Conservation (phyloP, 129 eudicot genomes). For the Erigeron canadensis region DNA sequence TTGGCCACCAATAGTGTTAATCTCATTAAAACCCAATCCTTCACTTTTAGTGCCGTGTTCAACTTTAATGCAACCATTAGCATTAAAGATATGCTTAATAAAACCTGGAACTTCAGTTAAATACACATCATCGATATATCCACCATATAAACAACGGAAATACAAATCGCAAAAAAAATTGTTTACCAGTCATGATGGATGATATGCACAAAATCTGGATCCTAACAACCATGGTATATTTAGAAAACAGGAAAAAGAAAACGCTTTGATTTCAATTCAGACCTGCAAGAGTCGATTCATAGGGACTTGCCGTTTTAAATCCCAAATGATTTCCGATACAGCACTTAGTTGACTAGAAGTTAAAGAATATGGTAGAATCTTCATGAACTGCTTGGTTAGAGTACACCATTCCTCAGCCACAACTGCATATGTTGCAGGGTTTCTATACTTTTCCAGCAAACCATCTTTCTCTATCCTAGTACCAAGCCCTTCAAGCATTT, state of each 20-base stretch:
- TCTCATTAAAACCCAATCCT: no score
- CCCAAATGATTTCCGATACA: slow-evolving; percentile 92
- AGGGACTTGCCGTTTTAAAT: slow-evolving; percentile 80
- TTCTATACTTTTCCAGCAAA: slow-evolving; percentile 71
- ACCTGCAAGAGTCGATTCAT: slow-evolving; percentile 98
- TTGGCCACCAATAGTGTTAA: no score
- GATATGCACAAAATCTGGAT: not conserved
- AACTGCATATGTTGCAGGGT: slow-evolving; percentile 48
- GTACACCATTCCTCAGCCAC: slow-evolving; percentile 72
- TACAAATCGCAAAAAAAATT: slow-evolving; percentile 3
- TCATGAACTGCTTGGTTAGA: slow-evolving; percentile 58
- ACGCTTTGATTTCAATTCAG: not conserved
- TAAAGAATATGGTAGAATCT: slow-evolving; percentile 76
- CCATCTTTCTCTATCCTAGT: slow-evolving; percentile 79
- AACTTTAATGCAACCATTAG: not conserved
- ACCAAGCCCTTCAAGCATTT: slow-evolving; percentile 96
- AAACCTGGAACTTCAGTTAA: not conserved
- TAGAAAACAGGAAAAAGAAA: not conserved
- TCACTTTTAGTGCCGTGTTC: not conserved
- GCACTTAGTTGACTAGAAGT: slow-evolving; percentile 86
- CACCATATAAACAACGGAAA: not conserved
- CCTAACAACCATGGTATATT: not conserved
- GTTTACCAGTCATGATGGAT: not conserved
- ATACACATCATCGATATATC: not conserved
- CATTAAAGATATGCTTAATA: not conserved